These are phyloP conservation scores for Jacaranda copaia DNA, from an alignment of 257 asterid species.

Conservation along the genomic window DNA sequence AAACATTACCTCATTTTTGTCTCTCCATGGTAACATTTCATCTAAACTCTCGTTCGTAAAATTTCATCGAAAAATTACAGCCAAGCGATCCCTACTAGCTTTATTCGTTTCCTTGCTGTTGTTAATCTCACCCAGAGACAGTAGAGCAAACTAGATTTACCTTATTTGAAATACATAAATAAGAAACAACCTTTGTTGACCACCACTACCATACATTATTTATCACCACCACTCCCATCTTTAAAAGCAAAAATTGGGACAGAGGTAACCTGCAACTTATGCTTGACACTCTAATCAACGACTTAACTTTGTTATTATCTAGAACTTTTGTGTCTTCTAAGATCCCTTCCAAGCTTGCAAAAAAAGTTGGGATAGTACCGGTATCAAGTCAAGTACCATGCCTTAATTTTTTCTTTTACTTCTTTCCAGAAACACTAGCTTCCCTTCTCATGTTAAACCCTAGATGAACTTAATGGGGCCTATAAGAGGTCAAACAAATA, in stretches of 20 bases:
- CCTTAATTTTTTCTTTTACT: background rate
- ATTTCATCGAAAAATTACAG: background rate
- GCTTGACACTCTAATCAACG: background rate
- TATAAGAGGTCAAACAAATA: too few relatives aligned
- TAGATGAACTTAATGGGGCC: too few relatives aligned
- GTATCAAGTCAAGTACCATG: background rate
- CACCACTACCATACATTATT: background rate
- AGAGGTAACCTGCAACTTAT: background rate
- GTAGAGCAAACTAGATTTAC: background rate
- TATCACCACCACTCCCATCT: background rate
- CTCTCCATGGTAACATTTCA: constrained; percentile 11
- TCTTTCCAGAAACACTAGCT: background rate
- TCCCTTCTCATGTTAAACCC: too few relatives aligned
- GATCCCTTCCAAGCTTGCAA: background rate
- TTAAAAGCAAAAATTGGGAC: background rate
- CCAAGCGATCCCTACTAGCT: background rate
- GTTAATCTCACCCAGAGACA: background rate
- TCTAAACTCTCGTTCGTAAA: constrained; percentile 2
- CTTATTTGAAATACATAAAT: background rate
- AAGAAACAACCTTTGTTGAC: background rate
- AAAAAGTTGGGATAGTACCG: background rate
- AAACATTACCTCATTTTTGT: constrained; percentile 17
- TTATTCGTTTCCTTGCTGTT: background rate
- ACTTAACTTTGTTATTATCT: background rate
- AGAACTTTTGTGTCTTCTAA: background rate